These are phyloP conservation scores for Fusarium sp. DNA, from an alignment of 2,329 filamentous ascomycete genomes.

Conservation along the genomic window DNA sequence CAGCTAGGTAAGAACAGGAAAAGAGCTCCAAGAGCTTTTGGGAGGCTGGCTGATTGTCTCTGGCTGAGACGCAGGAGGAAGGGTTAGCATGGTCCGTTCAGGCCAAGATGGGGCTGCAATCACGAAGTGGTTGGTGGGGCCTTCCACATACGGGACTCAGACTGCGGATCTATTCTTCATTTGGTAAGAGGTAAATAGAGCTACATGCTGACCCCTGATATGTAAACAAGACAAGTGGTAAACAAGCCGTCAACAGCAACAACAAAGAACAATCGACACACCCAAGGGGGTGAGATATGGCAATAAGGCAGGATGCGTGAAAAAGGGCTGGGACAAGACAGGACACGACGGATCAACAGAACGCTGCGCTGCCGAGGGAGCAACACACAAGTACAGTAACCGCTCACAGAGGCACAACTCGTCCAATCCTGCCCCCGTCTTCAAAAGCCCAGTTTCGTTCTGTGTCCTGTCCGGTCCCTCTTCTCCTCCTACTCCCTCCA, in stretches of 20 bases:
- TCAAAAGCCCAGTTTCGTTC: constrained; percentile 56
- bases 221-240: constrained; percentile 46
- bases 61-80: constrained; percentile 45
- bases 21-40: constrained; percentile 41
- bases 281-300: constrained; percentile 31
- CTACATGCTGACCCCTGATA: constrained; percentile 23
- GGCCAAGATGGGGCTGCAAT: constrained; percentile 27
- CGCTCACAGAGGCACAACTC: constrained; percentile 22
- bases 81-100: constrained; percentile 32
- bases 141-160: constrained; percentile 21
- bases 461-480: constrained; percentile 44
- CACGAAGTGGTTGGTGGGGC: constrained; percentile 22
- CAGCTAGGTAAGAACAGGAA: constrained; percentile 32
- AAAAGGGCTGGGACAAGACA: constrained; percentile 26
- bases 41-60: constrained; percentile 31
- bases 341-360: constrained; percentile 37
- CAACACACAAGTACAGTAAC: constrained; percentile 28
- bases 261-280: constrained; percentile 42
- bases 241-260: constrained; percentile 25
- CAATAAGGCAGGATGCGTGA: constrained; percentile 20
- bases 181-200: constrained; percentile 43
- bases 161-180: constrained; percentile 29
- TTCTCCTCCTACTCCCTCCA: constrained; percentile 51
- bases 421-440: constrained; percentile 51
- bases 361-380: constrained; percentile 38